A percentile compares a stretch with the other conserved stretches of the same genome.
Conservation (phyloP, 108 stramenopile species). For the Conticribra guillardii region DNA sequence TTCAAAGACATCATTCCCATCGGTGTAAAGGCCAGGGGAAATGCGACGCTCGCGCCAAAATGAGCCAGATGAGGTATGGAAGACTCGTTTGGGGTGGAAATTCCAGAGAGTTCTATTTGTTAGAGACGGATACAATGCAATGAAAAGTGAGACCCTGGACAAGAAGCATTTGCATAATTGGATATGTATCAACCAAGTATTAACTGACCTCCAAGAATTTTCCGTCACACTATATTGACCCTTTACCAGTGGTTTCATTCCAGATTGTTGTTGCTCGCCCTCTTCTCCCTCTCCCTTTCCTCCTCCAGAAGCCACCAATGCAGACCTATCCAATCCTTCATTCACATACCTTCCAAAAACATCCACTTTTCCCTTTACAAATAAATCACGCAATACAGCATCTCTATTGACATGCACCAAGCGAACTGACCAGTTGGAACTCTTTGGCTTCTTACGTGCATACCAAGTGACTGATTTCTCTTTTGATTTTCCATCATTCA, state of each 20-base stretch:
- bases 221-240: conserved; percentile 63
- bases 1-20: conserved; percentile 79
- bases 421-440: conserved; percentile 80
- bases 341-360: conserved; percentile 81
- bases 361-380: conserved; percentile 77
- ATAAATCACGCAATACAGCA: conserved; percentile 87
- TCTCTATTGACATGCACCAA: conserved; percentile 83
- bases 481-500: conserved; percentile 31
- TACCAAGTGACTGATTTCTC: conserved; percentile 68
- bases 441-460: conserved; percentile 74
- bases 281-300: conserved; percentile 27
- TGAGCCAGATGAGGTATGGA: conserved; percentile 80
- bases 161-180: not conserved
- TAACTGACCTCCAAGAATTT: conserved; percentile 76
- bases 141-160: too few species aligned
- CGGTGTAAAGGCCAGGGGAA: conserved; percentile 84
- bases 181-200: not conserved
- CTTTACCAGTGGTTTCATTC: conserved; percentile 51
- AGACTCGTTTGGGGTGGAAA: conserved; percentile 79
- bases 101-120: conserved; percentile 80
- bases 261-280: too few species aligned
- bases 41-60: conserved; percentile 89
- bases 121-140: not conserved
- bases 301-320: conserved; percentile 13
- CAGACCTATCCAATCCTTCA: conserved; percentile 47